Evolutionary conservation across 2,329 filamentous ascomycete species (phyloP).

Genomic region (Eutypa lata): DNA sequence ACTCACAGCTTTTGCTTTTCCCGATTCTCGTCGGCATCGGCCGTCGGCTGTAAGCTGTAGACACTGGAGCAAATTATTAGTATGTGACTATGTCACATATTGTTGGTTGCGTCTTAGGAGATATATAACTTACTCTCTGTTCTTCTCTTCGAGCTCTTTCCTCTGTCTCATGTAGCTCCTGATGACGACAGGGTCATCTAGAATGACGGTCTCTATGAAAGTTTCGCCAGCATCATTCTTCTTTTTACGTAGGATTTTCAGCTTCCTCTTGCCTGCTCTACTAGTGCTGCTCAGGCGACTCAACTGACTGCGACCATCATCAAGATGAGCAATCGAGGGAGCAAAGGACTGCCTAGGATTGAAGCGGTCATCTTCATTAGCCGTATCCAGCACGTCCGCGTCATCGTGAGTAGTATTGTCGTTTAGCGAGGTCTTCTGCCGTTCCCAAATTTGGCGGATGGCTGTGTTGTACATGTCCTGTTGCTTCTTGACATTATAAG

Average conservation of each 20-base stretch:
- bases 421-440: constrained; percentile 75
- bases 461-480: constrained; percentile 89
- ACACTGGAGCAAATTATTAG: constrained; percentile 47
- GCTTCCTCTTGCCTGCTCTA: constrained; percentile 63
- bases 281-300: constrained; percentile 68
- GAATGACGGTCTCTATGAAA: constrained; percentile 53
- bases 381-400: constrained; percentile 54
- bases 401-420: constrained; percentile 68
- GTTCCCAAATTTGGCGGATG: constrained; percentile 88
- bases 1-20: constrained; percentile 41
- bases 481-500: constrained; percentile 95
- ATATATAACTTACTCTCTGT: constrained; percentile 61
- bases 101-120: constrained; percentile 13
- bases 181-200: constrained; percentile 83
- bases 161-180: constrained; percentile 81
- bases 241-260: constrained; percentile 70
- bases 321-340: constrained; percentile 61
- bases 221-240: constrained; percentile 63
- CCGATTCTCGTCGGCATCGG: constrained; percentile 49
- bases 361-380: constrained; percentile 65
- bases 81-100: constrained; percentile 5
- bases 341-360: constrained; percentile 71
- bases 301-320: constrained; percentile 79
- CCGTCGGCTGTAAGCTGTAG: constrained; percentile 47
- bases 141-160: constrained; percentile 66